Evolutionary conservation across 106 monocot species (phyloP).

Genomic region (Alisma plantagoaquatica): DNA sequence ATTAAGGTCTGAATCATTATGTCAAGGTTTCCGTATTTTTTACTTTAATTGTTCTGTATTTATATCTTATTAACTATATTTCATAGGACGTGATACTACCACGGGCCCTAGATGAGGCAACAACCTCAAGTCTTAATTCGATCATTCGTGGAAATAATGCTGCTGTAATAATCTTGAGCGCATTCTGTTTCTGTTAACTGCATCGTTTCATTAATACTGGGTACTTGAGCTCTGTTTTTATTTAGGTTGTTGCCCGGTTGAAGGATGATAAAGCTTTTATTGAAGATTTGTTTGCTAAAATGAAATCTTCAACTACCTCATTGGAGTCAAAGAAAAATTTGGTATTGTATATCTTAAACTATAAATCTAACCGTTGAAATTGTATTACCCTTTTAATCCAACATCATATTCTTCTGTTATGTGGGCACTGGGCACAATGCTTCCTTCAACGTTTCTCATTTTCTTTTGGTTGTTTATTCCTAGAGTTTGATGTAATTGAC

Average conservation of each 20-base stretch:
- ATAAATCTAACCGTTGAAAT: no score
- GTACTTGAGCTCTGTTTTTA: conserved; percentile 1
- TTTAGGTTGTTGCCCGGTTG: conserved; percentile 72
- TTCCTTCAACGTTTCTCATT: no score
- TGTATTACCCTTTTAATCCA: no score
- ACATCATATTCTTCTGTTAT: no score
- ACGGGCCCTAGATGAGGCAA: conserved; percentile 68
- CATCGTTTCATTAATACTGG: not conserved
- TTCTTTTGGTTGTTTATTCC: no score
- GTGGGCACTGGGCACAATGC: no score
- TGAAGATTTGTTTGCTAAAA: conserved; percentile 73
- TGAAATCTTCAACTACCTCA: conserved; percentile 58
- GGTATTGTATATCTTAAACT: no score
- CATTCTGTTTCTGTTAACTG: not conserved
- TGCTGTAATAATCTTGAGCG: conserved; percentile 36
- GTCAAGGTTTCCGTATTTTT: not conserved
- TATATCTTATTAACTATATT: not conserved
- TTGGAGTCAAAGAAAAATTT: conserved; percentile 65
- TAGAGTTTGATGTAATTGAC: no score
- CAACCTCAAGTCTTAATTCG: conserved; percentile 60
- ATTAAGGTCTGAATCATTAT: conserved; percentile 54
- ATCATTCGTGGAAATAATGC: conserved; percentile 84
- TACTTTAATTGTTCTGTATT: not conserved
- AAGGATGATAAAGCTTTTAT: conserved; percentile 93
- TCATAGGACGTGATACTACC: conserved; percentile 88